Percentiles rank a stretch among this genome's conserved stretches.
Evolutionary conservation across 176 grass and related monocot species (phyloP).

Genomic region (Zea luxurians): DNA sequence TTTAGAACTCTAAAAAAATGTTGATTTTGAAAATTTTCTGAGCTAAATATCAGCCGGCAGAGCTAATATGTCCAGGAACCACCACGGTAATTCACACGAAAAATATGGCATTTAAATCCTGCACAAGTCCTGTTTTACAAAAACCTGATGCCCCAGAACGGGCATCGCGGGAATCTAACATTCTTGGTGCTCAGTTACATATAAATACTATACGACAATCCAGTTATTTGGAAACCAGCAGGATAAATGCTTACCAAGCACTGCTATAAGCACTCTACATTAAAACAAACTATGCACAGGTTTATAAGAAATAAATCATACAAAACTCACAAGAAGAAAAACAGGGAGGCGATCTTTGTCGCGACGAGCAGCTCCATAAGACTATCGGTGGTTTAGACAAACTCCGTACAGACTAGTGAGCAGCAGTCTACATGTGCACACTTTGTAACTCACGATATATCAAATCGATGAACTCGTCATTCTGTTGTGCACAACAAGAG

Average conservation of each 20-base stretch:
- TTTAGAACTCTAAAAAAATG: too few species aligned
- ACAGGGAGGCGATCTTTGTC: background rate
- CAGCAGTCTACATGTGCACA: slow-evolving; percentile 46
- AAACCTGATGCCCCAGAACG: background rate
- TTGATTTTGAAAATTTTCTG: background rate
- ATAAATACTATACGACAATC: slow-evolving; percentile 26
- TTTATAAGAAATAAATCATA: slow-evolving; percentile 32
- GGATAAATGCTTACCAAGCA: slow-evolving; percentile 21
- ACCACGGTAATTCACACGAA: background rate
- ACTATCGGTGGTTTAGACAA: background rate
- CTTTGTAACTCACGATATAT: slow-evolving; percentile 62
- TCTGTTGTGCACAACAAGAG: slow-evolving; percentile 43
- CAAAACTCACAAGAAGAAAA: slow-evolving; percentile 35
- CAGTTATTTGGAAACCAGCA: slow-evolving; percentile 12
- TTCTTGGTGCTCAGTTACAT: slow-evolving; percentile 16
- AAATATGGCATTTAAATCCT: slow-evolving; percentile 16
- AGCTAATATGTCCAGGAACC: background rate
- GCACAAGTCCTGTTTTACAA: slow-evolving; percentile 19
- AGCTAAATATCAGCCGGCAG: background rate
- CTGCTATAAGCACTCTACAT: slow-evolving; percentile 42
- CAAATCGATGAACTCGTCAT: slow-evolving; percentile 71
- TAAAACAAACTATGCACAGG: slow-evolving; percentile 36
- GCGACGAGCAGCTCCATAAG: background rate
- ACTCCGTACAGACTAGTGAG: slow-evolving; percentile 6
- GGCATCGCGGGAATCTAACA: background rate